Percentiles rank a stretch among this genome's conserved stretches.
Conservation (phyloP, 495 filamentous ascomycete species). For the Glarea lozoyensis region DNA sequence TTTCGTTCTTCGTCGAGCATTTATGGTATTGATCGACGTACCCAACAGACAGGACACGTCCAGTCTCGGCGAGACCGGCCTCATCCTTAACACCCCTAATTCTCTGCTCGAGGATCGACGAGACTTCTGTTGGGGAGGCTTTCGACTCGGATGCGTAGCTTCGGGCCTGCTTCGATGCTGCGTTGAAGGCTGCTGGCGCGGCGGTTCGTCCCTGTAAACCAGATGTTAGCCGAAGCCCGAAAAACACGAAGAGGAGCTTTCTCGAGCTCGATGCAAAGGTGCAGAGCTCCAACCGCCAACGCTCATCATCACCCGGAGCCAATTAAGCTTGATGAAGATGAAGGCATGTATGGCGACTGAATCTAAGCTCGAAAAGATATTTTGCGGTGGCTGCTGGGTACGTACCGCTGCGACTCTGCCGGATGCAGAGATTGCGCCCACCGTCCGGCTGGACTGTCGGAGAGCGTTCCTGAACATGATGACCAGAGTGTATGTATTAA, state of each 20-base stretch:
- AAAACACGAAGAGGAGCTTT: slow-evolving; percentile 28
- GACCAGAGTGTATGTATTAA: slow-evolving; percentile 21
- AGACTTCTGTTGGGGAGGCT: slow-evolving; percentile 94
- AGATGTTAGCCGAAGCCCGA: slow-evolving; percentile 41
- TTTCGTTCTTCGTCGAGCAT: slow-evolving; percentile 11
- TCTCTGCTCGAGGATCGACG: slow-evolving; percentile 97
- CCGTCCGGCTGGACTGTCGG: slow-evolving; percentile 86
- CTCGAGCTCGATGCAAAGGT: slow-evolving; percentile 27
- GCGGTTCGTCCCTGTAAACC: slow-evolving; percentile 69
- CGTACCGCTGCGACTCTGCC: slow-evolving; percentile 89
- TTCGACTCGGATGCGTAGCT: slow-evolving; percentile 81
- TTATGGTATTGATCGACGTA: slow-evolving; percentile 45
- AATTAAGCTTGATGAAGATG: slow-evolving; percentile 35
- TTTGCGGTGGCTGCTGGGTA: slow-evolving; percentile 29
- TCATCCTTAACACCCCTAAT: slow-evolving; percentile 98
- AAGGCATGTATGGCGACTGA: slow-evolving; percentile 24
- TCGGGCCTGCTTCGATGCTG: slow-evolving; percentile 68
- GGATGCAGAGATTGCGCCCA: slow-evolving; percentile 83
- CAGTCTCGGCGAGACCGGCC: slow-evolving; percentile 92
- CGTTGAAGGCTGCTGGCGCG: slow-evolving; percentile 66
- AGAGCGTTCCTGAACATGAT: slow-evolving; percentile 97
- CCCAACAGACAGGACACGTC: slow-evolving; percentile 98
- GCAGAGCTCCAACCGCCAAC: slow-evolving; percentile 21
- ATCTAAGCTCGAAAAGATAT: slow-evolving; percentile 1
- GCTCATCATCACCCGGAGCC: slow-evolving; percentile 25